Evolutionary conservation across 345 rosid genomes (phyloP).

Genomic region (Noccaea caerulescens): DNA sequence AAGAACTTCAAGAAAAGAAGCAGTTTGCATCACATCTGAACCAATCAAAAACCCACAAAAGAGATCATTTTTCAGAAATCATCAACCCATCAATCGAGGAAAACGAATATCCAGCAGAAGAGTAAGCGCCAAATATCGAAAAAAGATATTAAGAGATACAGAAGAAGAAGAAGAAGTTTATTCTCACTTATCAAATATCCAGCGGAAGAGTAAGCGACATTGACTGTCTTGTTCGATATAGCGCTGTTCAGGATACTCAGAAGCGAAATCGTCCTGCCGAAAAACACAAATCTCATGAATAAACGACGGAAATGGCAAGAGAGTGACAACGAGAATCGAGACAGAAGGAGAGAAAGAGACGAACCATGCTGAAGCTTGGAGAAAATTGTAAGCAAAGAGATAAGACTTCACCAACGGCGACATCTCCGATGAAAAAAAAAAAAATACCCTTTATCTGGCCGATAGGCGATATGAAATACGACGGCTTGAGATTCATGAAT

Average conservation of each 20-base stretch:
- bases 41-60: constrained; percentile 11
- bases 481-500: constrained; percentile 6
- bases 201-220: constrained; percentile 65
- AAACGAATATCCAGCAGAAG: not conserved
- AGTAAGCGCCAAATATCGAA: too few species aligned
- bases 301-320: not conserved
- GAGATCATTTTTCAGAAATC: not conserved
- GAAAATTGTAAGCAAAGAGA: constrained; percentile 72
- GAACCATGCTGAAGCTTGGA: constrained; percentile 74
- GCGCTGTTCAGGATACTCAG: constrained; percentile 47
- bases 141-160: not conserved
- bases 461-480: too few species aligned
- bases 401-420: constrained; percentile 50
- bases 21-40: constrained; percentile 64
- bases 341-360: not conserved
- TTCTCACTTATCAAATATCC: constrained; percentile 67
- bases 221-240: constrained; percentile 47
- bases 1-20: constrained; percentile 70
- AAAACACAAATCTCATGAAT: not conserved
- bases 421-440: constrained; percentile 24
- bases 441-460: too few species aligned
- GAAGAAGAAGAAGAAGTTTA: not conserved
- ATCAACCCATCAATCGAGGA: not conserved
- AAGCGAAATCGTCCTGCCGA: constrained; percentile 59
- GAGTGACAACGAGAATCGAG: not conserved